Evolutionary conservation across 2,329 filamentous ascomycete species (phyloP), one percentile per base, ranked within the genome.

Genomic region (Aureobasidium leucospermi): DNA sequence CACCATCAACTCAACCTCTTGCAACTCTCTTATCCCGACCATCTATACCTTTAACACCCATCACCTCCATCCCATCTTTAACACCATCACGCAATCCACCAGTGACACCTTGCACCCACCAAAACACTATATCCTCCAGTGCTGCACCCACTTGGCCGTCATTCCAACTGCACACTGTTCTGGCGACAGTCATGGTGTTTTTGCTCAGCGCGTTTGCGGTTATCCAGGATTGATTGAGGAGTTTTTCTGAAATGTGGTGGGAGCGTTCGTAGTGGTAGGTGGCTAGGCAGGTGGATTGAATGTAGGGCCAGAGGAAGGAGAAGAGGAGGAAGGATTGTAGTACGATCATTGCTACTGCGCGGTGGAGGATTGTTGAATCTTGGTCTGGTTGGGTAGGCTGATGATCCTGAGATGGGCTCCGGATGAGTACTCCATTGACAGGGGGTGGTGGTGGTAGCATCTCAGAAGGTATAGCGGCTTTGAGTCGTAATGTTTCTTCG

Each of bases 81-180:
- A 78, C 74, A 6, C 87, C 85, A 65, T 89, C 85, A 65, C 84
- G 83, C 43, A 90, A 75, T 0, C 87, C 88, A 13, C 84, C 85
- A 1, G 83, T 79, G 53, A 90, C 74, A 19, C 84, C 82, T 63
- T 85, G 79, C 1, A 87, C 71, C 66, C 84, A 80, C 83, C 86
- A 90, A 3, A 79, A 69, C 2, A 80, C 78, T 9, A 81, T 67
- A 34, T 82, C 80, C 16, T 80, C 77, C 23, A 88, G 68, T 3
- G 77, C 74, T 62, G 83, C 78, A 0, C 85, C 85, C n/a, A 88
- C 73, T 61, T 78, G 81, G 0, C 86, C 86, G 61, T 88, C 83
- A 23, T 85, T 82, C 72, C 88, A 79, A 46, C 78, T 79, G 61
- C 79, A 79, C 3, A 89, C 74, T 0, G 80, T 77, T 9, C 79